These are phyloP conservation scores for Grigorovia transvaalensis DNA, from an alignment of 805 yeast species.

Conservation along the genomic window DNA sequence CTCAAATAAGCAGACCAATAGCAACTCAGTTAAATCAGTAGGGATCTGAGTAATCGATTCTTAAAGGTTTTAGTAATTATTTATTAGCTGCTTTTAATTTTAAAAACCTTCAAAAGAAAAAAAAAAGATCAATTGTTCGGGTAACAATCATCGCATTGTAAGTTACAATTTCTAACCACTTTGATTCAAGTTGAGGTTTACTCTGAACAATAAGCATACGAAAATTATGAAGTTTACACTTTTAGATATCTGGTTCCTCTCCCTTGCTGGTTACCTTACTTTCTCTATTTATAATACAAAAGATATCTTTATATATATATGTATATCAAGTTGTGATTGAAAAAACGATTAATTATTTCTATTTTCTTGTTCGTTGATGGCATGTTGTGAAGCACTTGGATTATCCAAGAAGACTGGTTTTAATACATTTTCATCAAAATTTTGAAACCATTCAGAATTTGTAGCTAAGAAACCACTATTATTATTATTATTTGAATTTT, in stretches of 20 bases:
- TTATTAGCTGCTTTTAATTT: too few species aligned
- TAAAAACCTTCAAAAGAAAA: neutral
- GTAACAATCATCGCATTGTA: neutral
- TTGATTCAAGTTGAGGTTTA: neutral
- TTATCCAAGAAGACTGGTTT: constrained; percentile 81
- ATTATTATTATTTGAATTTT: constrained; percentile 8
- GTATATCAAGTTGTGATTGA: neutral
- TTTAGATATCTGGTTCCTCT: too few species aligned
- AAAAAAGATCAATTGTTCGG: neutral
- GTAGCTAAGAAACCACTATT: constrained; percentile 20
- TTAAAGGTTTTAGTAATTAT: neutral
- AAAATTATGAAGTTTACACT: too few species aligned
- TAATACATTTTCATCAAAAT: constrained; percentile 85
- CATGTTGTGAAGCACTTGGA: neutral
- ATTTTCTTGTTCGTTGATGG: neutral
- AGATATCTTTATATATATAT: neutral
- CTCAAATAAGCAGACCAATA: neutral
- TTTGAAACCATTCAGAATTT: constrained; percentile 77
- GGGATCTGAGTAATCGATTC: neutral
- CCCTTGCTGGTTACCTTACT: too few species aligned
- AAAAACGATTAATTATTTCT: neutral
- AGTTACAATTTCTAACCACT: too few species aligned
- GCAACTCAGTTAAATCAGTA: neutral
- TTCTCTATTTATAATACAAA: too few species aligned
- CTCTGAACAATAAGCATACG: neutral